These are phyloP conservation scores for Melaleuca quinquenervia DNA, from an alignment of 345 rosid genomes.

Conservation along the genomic window DNA sequence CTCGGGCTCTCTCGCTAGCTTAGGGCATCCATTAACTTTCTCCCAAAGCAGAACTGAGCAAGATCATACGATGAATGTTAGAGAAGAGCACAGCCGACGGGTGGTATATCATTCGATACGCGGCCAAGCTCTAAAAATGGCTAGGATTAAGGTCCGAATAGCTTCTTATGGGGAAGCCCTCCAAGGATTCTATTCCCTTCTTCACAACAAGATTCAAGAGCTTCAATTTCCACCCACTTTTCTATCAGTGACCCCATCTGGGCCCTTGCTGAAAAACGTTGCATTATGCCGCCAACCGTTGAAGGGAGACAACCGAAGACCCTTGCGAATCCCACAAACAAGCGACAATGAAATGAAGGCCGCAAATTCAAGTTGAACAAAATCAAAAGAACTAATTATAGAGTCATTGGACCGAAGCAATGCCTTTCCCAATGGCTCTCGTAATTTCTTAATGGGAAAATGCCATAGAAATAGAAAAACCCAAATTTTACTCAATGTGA, in stretches of 20 bases:
- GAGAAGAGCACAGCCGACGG: neutral
- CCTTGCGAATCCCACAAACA: neutral
- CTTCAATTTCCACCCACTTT: neutral
- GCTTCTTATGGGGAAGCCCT: neutral
- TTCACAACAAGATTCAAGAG: neutral
- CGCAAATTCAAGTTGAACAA: neutral
- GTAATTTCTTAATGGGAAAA: no score
- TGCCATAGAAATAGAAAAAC: no score
- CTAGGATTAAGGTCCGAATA: neutral
- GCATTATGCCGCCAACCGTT: fast-evolving
- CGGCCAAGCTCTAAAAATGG: neutral
- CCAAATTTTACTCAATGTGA: no score
- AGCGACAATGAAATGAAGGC: neutral
- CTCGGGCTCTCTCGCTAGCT: neutral
- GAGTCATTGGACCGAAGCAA: no score
- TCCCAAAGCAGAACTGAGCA: neutral
- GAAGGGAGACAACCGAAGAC: neutral
- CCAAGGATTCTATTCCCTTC: neutral
- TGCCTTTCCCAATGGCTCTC: fast-evolving
- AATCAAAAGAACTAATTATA: fast-evolving
- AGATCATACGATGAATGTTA: fast-evolving
- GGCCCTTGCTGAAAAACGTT: neutral
- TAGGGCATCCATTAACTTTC: neutral
- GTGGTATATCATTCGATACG: neutral
- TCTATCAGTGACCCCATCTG: neutral